These are phyloP conservation scores for Aspergillus kassunensis DNA, from an alignment of 495 filamentous ascomycete species.

Conservation along the genomic window DNA sequence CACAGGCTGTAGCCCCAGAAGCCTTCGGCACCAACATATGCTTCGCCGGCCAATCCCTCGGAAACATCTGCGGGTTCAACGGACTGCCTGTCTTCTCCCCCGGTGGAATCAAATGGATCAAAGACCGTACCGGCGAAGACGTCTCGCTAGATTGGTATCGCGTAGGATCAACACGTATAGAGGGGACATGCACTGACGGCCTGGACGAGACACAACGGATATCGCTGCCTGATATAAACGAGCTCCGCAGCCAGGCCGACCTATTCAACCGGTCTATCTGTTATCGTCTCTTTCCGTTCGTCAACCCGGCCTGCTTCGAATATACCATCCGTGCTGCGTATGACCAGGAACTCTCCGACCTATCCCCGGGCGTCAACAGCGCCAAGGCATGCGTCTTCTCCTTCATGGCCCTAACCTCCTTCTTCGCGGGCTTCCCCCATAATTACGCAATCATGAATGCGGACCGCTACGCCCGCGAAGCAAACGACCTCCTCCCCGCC, in stretches of 20 bases:
- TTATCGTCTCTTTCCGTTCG: background rate
- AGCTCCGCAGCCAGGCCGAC: background rate
- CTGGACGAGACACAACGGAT: background rate
- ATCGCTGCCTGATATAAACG: background rate
- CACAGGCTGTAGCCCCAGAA: too few species aligned
- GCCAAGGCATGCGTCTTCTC: constrained; percentile 5
- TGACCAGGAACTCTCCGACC: background rate
- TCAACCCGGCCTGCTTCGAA: background rate
- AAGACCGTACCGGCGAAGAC: background rate
- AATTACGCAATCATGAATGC: background rate
- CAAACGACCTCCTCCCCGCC: background rate
- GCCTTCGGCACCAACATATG: background rate
- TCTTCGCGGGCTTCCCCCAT: background rate
- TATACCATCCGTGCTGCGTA: background rate
- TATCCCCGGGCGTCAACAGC: background rate
- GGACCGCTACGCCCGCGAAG: background rate
- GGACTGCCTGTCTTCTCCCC: constrained; percentile 11
- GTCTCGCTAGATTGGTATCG: background rate
- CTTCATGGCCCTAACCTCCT: background rate
- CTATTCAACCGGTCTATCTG: background rate
- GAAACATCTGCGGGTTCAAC: constrained; percentile 2
- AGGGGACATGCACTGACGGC: background rate
- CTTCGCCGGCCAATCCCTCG: background rate
- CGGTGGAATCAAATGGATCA: background rate
- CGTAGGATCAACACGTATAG: background rate